Evolutionary conservation across 140 eudicot genomes (phyloP), one percentile per base, ranked within the genome.

Genomic region (Oenanthe javanica): DNA sequence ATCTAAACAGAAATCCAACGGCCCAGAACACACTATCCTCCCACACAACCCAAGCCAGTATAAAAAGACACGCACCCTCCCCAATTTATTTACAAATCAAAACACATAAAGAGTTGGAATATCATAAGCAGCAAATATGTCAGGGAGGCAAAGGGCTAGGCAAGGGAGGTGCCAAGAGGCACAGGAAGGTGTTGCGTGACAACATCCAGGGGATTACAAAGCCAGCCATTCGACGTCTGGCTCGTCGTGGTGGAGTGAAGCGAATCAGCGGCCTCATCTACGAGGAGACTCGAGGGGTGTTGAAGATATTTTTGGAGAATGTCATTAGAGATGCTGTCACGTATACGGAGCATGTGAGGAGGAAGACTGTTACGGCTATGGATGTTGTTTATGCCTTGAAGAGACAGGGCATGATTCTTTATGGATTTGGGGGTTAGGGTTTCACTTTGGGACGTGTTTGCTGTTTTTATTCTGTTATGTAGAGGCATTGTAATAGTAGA

Each of bases 121-220:
- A 4, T 19, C n/a, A 49, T 1, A 14, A 52, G 59, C 23, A 31
- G 31, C 5, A 10, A 67, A 67, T 27, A 67, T 67, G 73, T 67
- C 45, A 27, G 73, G 73, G 73, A 67, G 73, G 73, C 73, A 67
- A 67, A 67, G 73, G 72, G 72, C 43, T 66, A 66, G 72, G 72
- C 1, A 66, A 66, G 19, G 72, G 73, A 67, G 45, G 73, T 3
- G 73, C 73, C 7, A 67, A 67, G 73, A 67, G 73, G 73, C 73
- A 67, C 8, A 45, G 73, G 7, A 67, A 67, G 16, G 73, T 31
- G 7, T 18, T 67, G 45, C 40, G 73, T 11, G 73, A 67, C 43
- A 67, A 67, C 21, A 67, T 67, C 43, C 73, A 67, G 73, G 73
- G 73, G 7, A 67, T 67, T 16, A 67, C 73, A 0, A 67, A 67